phyloP scores from a whole-genome alignment of 2,329 filamentous ascomycete genomes.

The Fusarium globosum region DNA sequence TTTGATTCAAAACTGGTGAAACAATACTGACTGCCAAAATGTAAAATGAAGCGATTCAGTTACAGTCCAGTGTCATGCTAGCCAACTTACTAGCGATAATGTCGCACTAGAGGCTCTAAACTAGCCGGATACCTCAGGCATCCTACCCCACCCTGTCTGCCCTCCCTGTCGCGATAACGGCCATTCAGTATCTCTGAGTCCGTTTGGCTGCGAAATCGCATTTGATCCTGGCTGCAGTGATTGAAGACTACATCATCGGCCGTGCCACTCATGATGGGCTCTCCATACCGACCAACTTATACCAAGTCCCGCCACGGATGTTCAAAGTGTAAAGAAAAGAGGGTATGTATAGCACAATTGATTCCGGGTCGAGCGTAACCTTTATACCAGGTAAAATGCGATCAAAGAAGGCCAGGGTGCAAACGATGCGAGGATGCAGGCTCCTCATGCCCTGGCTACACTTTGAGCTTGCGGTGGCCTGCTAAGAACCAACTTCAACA shows the following conservation, averaged over 20 bases:
- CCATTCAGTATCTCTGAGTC: background rate
- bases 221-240: background rate
- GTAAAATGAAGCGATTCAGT: background rate
- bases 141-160: background rate
- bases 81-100: background rate
- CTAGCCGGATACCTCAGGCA: background rate
- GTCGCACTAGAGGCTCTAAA: too few relatives aligned
- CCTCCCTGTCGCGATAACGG: background rate
- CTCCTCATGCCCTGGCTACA: background rate
- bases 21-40: background rate
- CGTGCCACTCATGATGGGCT: background rate
- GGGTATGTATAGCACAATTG: background rate
- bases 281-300: background rate
- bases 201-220: background rate
- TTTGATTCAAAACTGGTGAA: background rate
- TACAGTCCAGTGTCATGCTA: background rate
- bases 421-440: background rate
- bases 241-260: too few relatives aligned
- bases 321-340: background rate
- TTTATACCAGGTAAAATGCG: background rate
- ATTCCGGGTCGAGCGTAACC: background rate
- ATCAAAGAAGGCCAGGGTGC: background rate
- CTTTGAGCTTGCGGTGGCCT: background rate
- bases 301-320: background rate
- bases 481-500: background rate